Evolutionary conservation across 805 yeast genomes (phyloP).

Genomic region (Schwanniomyces yamadae): DNA sequence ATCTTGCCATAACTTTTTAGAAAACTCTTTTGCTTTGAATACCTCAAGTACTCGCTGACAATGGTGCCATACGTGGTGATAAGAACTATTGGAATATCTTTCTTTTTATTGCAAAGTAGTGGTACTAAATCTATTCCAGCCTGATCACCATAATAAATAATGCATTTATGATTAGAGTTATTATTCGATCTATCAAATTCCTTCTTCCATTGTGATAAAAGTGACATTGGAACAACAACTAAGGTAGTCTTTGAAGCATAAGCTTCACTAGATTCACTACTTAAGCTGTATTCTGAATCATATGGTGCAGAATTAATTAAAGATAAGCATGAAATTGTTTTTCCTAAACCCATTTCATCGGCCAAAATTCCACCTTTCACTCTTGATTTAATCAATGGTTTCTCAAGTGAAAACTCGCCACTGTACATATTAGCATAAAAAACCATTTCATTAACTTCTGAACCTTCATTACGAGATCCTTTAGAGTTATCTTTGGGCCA

Average conservation of each 20-base stretch:
- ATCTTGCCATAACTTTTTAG: slow-evolving; percentile 23
- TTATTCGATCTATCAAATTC: slow-evolving; percentile 66
- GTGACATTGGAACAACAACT: slow-evolving; percentile 85
- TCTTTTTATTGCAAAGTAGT: slow-evolving; percentile 36
- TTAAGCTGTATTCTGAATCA: slow-evolving; percentile 36
- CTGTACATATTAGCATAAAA: slow-evolving; percentile 79
- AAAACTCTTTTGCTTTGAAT: slow-evolving; percentile 26
- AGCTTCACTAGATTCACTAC: slow-evolving; percentile 15
- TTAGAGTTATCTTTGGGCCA: slow-evolving; percentile 57
- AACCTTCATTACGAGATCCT: neutral
- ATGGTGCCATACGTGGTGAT: slow-evolving; percentile 88
- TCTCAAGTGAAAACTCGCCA: slow-evolving; percentile 70
- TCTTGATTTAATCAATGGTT: slow-evolving; percentile 61
- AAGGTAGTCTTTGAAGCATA: slow-evolving; percentile 75
- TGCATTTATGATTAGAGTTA: slow-evolving; percentile 43
- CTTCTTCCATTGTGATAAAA: slow-evolving; percentile 86
- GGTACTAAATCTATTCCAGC: slow-evolving; percentile 49
- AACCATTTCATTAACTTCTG: slow-evolving; percentile 11
- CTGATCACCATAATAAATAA: slow-evolving; percentile 75
- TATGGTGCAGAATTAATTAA: slow-evolving; percentile 64
- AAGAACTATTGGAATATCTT: slow-evolving; percentile 62
- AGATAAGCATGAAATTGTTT: slow-evolving; percentile 81
- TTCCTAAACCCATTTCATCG: slow-evolving; percentile 97
- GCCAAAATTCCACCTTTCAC: slow-evolving; percentile 86
- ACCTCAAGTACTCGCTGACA: slow-evolving; percentile 66